Conservation (phyloP, 306 rosid species). For the Hippophae gyantsensis region DNA sequence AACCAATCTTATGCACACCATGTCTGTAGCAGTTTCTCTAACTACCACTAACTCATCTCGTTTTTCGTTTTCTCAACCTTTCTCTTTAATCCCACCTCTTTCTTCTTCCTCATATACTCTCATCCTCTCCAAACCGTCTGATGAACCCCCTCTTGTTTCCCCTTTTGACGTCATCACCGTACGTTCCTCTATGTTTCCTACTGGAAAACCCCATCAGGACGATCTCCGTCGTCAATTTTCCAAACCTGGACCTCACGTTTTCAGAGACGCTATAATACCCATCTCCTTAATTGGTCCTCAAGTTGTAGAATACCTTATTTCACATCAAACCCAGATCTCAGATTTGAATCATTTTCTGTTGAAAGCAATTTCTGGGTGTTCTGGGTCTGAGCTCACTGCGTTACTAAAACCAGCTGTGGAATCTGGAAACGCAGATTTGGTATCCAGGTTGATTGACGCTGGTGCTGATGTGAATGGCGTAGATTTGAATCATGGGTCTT, state of each 20-base stretch:
- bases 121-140: constrained; percentile 25
- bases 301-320: constrained; percentile 42
- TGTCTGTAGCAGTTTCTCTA: constrained; percentile 78
- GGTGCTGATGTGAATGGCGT: constrained; percentile 39
- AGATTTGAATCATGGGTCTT: constrained; percentile 30
- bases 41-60: constrained; percentile 49
- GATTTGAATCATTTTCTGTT: constrained; percentile 18
- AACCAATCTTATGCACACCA: constrained; percentile 87
- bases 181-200: constrained; percentile 64
- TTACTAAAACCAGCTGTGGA: constrained; percentile 39
- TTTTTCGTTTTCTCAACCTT: constrained; percentile 43
- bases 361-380: constrained; percentile 47
- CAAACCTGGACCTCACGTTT: constrained; percentile 62
- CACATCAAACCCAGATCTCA: constrained; percentile 16
- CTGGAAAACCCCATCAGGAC: constrained; percentile 52
- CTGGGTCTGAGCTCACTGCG: constrained; percentile 34
- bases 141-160: constrained; percentile 40
- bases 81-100: constrained; percentile 63
- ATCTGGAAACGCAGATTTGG: constrained; percentile 25
- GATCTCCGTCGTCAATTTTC: constrained; percentile 63
- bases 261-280: constrained; percentile 62
- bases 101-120: constrained; percentile 52
- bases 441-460: constrained; percentile 40
- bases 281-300: constrained; percentile 53
- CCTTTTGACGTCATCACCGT: constrained; percentile 49